Evolutionary conservation across 148 eudicot species (phyloP).

Genomic region (Polygonum aviculare): DNA sequence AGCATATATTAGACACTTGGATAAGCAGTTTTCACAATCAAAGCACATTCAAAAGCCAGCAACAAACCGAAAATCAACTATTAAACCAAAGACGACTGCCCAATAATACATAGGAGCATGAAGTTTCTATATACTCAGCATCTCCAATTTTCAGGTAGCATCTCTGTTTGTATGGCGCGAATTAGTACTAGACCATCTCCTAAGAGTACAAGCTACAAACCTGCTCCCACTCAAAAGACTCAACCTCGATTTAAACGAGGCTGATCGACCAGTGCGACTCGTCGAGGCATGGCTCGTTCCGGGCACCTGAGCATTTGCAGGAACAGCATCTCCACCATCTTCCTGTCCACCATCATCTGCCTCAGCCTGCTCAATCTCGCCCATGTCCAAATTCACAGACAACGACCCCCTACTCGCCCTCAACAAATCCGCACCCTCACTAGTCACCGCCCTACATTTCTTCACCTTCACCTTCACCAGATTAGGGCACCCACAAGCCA

Average conservation of each 20-base stretch:
- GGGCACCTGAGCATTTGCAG: neutral
- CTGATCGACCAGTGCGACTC: slow-evolving; percentile 21
- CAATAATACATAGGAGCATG: neutral
- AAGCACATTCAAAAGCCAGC: neutral
- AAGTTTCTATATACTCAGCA: neutral
- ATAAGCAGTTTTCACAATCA: neutral
- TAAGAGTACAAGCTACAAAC: slow-evolving; percentile 30
- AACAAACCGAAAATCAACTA: neutral
- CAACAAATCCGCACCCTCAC: slow-evolving; percentile 36
- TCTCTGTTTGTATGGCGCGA: slow-evolving; percentile 23
- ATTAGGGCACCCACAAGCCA: slow-evolving; percentile 52
- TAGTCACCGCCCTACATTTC: slow-evolving; percentile 45
- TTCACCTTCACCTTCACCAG: slow-evolving; percentile 55
- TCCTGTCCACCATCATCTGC: slow-evolving; percentile 25
- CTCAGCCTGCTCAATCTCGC: slow-evolving; percentile 33
- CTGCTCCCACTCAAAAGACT: slow-evolving; percentile 33
- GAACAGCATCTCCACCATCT: slow-evolving; percentile 16
- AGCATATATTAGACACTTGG: neutral
- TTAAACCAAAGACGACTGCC: neutral
- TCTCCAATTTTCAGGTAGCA: neutral
- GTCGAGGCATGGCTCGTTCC: neutral
- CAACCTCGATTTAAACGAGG: slow-evolving; percentile 30
- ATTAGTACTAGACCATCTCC: slow-evolving; percentile 38
- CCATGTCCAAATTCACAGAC: slow-evolving; percentile 17
- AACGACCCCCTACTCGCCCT: slow-evolving; percentile 32